A percentile compares a stretch with the other conserved stretches of the same genome.
Evolutionary conservation across 2,329 filamentous ascomycete genomes (phyloP).

Genomic region (Diaporthe sp.): DNA sequence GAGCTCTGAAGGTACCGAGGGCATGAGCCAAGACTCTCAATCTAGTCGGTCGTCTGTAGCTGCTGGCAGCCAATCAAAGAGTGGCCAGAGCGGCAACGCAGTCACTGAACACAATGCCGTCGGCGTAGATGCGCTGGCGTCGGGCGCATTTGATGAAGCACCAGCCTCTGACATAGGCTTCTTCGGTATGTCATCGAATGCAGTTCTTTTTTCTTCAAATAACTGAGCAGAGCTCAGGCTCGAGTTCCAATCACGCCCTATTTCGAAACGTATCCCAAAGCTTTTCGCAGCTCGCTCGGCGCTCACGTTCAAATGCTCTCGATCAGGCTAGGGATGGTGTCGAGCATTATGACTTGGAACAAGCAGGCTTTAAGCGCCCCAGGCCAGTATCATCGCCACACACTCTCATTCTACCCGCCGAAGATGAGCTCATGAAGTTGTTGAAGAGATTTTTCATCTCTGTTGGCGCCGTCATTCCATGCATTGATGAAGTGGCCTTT

Average conservation of each 20-base stretch:
- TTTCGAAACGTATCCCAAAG: not conserved
- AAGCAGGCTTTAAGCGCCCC: no score
- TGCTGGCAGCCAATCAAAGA: no score
- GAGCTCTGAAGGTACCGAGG: not conserved
- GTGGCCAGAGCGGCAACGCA: not conserved
- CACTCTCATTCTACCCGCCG: not conserved
- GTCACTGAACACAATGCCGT: not conserved
- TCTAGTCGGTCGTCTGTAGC: not conserved
- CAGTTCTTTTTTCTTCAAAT: not conserved
- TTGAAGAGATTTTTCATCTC: not conserved
- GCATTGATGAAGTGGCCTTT: not conserved
- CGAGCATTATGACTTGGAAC: not conserved
- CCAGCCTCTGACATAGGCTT: conserved; percentile 1
- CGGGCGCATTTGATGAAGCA: conserved; percentile 8
- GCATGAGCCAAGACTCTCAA: no score
- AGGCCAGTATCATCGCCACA: no score
- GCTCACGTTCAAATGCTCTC: not conserved
- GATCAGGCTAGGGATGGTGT: not conserved
- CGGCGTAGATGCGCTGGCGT: not conserved
- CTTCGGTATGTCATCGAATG: not conserved
- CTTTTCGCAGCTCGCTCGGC: not conserved
- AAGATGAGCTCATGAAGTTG: not conserved
- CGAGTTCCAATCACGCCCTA: not conserved
- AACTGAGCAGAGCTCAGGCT: not conserved
- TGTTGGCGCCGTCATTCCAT: not conserved